Base-by-base conservation (phyloP, 176 grass and related monocot species). In the Eragrostis curvula region DNA sequence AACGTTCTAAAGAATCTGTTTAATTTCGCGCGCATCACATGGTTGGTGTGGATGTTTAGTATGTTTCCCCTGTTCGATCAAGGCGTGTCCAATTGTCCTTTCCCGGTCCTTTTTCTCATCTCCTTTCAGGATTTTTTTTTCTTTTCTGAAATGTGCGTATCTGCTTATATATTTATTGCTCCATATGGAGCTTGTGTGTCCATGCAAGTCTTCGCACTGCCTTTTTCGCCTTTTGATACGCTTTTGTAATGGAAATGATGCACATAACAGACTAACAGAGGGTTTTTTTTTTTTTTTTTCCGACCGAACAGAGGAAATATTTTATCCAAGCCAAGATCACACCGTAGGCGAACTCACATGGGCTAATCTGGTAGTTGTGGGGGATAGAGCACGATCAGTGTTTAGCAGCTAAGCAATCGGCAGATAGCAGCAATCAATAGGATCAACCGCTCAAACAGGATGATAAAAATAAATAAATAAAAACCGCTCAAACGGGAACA, bases 381-480 rank as follows among this genome's bases (percentile, higher is more conserved):
- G 13, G 50, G 1, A 7, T 6, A 40, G 11, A 56, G 42, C 41
- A 29, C 57, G 13, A 40, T 53, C 23, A 30, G 15, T 53, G 27
- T 24, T 64, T 7, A 48, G 32, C 75, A 78, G 75, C 58, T 78
- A 48, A 48, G 58, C 57, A 47, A 30, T 59, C 41, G 41, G 62
- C 63, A 47, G 41, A 41, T 63, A 21, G 46, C 42, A 77, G 18
- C 56, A 77, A 77, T 62, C 74, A 23, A n/a, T 77, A 20, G 49
- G 50, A 58, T 74, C 51, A 41, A 40, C 50, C 20, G 48, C 18
- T 55, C 18, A 55, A 55, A 16, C 6, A 21, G 17, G 21, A 55
- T n/a, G n/a, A n/a, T n/a, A n/a, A n/a, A n/a, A n/a, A n/a, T n/a
- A n/a, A n/a, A n/a, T n/a, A n/a, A n/a, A n/a, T n/a, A n/a, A n/a